A percentile compares a stretch with the other conserved stretches of the same genome.
Evolutionary conservation across 2,329 filamentous ascomycete genomes (phyloP).

Genomic region (Onygenales sp.): DNA sequence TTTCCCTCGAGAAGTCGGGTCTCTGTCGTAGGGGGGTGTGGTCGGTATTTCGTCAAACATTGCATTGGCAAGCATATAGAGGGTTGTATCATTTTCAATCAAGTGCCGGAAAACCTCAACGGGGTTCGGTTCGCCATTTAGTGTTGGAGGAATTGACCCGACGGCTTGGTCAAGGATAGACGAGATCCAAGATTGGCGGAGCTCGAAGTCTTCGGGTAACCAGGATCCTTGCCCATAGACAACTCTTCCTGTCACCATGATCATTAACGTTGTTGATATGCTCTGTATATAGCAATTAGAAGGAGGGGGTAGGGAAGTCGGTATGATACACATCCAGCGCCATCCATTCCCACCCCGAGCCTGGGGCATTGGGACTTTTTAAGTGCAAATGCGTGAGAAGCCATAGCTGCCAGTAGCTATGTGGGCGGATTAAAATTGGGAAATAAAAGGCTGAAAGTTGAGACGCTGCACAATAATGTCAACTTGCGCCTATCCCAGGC

Average conservation of each 20-base stretch:
- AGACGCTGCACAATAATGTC: too few relatives aligned
- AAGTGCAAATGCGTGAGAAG: too few relatives aligned
- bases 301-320: neutral
- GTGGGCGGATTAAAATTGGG: too few relatives aligned
- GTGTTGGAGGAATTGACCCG: neutral
- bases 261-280: neutral
- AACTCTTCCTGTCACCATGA: neutral
- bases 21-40: slow-evolving; percentile 6
- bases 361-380: too few relatives aligned
- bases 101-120: neutral
- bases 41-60: slow-evolving; percentile 8
- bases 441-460: too few relatives aligned
- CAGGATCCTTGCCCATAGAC: neutral
- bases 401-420: too few relatives aligned
- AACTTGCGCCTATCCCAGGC: too few relatives aligned
- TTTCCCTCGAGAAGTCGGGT: slow-evolving; percentile 4
- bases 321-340: neutral
- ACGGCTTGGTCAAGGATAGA: neutral
- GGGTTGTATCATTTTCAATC: slow-evolving; percentile 3
- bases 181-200: neutral
- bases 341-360: too few relatives aligned
- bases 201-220: neutral
- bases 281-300: too few relatives aligned
- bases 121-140: neutral
- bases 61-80: slow-evolving; percentile 6